Percentiles rank a stretch among this genome's conserved stretches.
Evolutionary conservation across 805 yeast species (phyloP).

Genomic region (Yarrowia sp.): DNA sequence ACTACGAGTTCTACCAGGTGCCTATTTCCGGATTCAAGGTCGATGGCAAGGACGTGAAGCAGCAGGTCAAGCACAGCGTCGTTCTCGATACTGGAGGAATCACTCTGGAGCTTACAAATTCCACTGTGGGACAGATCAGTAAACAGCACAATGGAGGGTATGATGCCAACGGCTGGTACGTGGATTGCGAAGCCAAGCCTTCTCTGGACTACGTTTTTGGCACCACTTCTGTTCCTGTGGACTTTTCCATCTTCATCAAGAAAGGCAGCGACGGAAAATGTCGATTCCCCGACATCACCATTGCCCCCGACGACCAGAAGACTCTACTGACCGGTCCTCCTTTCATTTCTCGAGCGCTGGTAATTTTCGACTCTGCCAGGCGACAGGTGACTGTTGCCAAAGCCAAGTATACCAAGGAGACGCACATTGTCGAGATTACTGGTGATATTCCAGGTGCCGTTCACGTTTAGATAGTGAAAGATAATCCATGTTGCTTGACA

Average conservation of each 20-base stretch:
- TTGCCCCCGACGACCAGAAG: constrained; percentile 8
- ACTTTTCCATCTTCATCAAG: constrained; percentile 3
- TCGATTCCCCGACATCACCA: constrained; percentile 5
- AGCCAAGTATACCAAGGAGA: constrained; percentile 1
- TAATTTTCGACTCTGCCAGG: constrained; percentile 1
- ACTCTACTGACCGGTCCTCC: constrained; percentile 6
- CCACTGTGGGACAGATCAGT: constrained; percentile 1
- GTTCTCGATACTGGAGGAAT: constrained; percentile 20
- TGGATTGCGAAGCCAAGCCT: constrained; percentile 9
- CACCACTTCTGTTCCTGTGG: constrained; percentile 3
- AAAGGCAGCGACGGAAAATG: neutral
- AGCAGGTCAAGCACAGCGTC: neutral
- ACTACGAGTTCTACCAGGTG: neutral
- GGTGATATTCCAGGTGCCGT: constrained; percentile 17
- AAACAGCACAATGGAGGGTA: neutral
- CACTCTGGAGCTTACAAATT: constrained; percentile 7
- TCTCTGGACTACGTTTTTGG: constrained; percentile 9
- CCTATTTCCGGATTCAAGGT: constrained; percentile 4
- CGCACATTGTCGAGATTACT: neutral
- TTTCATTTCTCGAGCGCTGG: constrained; percentile 8
- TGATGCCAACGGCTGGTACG: neutral
- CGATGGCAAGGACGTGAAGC: neutral
- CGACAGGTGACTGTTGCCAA: constrained; percentile 11
- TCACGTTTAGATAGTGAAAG: neutral
- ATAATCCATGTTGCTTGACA: too few species aligned